These are phyloP conservation scores for Oehlia diaphana DNA, from an alignment of 192 early-diverging fungal genomes.

Conservation along the genomic window DNA sequence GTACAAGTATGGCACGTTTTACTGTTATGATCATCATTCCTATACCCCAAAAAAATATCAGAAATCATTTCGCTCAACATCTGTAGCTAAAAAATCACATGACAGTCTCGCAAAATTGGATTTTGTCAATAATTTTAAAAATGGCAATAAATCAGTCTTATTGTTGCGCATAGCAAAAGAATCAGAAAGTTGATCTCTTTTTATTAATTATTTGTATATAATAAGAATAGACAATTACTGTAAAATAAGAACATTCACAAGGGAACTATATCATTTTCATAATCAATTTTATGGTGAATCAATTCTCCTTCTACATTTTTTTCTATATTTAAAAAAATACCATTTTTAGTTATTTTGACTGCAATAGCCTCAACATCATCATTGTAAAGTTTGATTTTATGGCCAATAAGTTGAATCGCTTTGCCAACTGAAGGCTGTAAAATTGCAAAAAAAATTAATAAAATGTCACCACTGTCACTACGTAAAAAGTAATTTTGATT, in stretches of 20 bases:
- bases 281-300: neutral
- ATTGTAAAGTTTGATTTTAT: neutral
- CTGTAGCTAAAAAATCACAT: no score
- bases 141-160: no score
- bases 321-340: neutral
- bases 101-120: no score
- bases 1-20: no score
- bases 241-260: neutral
- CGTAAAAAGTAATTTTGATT: neutral
- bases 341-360: neutral
- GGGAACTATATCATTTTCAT: neutral
- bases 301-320: neutral
- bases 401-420: neutral
- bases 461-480: neutral
- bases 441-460: neutral
- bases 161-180: no score
- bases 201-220: no score
- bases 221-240: neutral
- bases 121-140: no score
- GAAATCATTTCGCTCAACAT: no score
- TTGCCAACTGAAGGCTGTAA: neutral
- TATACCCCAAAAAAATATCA: no score
- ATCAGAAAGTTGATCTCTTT: no score
- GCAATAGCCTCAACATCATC: neutral
- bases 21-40: no score